Conservation (phyloP, 225 moss, liverwort and hornwort genomes). For the Pseudisothecium myosuroides region DNA sequence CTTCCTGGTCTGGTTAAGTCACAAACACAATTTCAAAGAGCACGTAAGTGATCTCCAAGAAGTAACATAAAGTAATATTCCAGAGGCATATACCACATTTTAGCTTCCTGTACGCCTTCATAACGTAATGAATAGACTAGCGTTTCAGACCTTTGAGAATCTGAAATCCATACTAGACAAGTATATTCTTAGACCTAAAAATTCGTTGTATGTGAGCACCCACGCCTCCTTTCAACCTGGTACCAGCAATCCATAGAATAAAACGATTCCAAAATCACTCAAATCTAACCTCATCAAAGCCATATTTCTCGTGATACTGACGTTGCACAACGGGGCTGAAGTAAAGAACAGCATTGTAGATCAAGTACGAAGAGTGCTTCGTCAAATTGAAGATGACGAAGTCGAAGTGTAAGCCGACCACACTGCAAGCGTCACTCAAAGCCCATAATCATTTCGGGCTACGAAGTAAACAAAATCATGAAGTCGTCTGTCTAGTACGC, state of each 20-base stretch:
- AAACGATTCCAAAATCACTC: background rate
- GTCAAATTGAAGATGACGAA: conserved; percentile 81
- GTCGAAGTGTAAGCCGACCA: conserved; percentile 81
- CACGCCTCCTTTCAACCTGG: background rate
- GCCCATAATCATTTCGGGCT: background rate
- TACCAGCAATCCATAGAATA: background rate
- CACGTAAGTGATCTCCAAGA: background rate
- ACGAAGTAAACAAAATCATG: background rate
- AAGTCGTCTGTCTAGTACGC: background rate
- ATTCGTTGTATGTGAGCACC: background rate
- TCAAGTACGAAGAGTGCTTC: conserved; percentile 81
- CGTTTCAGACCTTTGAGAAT: background rate
- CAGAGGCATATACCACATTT: background rate
- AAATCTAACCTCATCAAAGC: conserved; percentile 63
- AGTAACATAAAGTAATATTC: background rate
- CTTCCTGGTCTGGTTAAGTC: background rate
- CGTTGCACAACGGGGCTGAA: conserved; percentile 83
- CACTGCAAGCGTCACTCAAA: conserved; percentile 42
- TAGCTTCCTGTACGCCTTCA: background rate
- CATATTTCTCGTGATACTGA: conserved; percentile 84
- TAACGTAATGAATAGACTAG: background rate
- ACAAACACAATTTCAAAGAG: background rate
- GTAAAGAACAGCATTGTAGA: conserved; percentile 85
- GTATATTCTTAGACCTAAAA: background rate
- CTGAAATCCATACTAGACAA: background rate